Conservation (phyloP, 2,329 filamentous ascomycete species). For the Trichothecium roseum region DNA sequence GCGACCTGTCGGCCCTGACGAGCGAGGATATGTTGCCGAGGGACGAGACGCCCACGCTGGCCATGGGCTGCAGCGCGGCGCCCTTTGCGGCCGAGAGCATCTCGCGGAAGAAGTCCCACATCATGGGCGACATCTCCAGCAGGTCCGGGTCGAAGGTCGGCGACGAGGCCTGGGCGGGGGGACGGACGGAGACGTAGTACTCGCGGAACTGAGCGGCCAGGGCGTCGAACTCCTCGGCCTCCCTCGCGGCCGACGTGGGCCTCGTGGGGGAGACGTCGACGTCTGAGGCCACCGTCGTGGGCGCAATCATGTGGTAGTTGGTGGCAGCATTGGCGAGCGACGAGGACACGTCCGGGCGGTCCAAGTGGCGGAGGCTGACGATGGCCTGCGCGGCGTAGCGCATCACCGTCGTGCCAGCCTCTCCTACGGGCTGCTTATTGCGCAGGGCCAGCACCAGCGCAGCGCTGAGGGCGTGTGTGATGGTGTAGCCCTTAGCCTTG, state of each 20-base stretch:
- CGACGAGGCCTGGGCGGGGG: too few species aligned
- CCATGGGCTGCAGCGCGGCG: not conserved
- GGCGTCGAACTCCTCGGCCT: not conserved
- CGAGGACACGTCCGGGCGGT: not conserved
- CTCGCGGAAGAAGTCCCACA: not conserved
- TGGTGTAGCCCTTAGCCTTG: not conserved
- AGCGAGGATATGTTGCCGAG: not conserved
- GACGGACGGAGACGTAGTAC: not conserved
- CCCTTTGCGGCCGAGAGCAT: not conserved
- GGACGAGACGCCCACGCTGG: not conserved
- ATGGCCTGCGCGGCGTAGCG: not conserved
- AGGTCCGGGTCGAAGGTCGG: too few species aligned
- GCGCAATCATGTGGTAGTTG: not conserved
- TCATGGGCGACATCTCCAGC: too few species aligned
- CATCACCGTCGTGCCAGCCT: not conserved
- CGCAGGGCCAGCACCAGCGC: not conserved
- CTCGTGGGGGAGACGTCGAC: not conserved
- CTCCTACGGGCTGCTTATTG: not conserved
- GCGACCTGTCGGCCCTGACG: not conserved
- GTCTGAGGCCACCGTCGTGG: not conserved
- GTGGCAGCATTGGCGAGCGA: not conserved
- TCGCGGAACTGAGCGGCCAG: not conserved
- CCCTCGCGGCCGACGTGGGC: not conserved
- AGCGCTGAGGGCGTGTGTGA: conserved; percentile 1
- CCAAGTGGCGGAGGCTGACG: not conserved